These are phyloP conservation scores for Fusarium oxysporum DNA, from an alignment of 2,329 filamentous ascomycete genomes.

Conservation along the genomic window DNA sequence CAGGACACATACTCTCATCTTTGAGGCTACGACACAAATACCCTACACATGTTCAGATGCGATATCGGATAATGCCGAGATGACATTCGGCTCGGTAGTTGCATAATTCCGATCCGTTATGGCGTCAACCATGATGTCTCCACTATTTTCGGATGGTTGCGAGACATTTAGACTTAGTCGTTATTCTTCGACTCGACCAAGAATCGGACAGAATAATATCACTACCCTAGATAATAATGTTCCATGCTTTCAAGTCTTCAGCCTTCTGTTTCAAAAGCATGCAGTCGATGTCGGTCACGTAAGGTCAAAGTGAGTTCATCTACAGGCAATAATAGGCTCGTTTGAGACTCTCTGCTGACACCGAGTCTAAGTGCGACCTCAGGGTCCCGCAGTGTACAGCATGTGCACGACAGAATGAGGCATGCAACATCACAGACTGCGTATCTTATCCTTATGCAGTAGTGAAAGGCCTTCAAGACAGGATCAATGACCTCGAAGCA, in stretches of 20 bases:
- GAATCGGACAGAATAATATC: rapidly evolving
- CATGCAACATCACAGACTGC: background rate
- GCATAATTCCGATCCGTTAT: constrained; percentile 1
- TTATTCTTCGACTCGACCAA: rapidly evolving
- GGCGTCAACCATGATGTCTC: background rate
- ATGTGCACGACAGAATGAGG: background rate
- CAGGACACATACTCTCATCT: no score
- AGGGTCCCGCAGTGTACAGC: constrained; percentile 1
- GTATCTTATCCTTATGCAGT: background rate
- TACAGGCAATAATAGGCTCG: rapidly evolving
- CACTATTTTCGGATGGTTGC: background rate
- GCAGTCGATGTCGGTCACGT: background rate
- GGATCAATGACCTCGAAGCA: constrained; percentile 1
- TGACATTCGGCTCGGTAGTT: background rate
- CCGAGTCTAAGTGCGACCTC: constrained; percentile 3
- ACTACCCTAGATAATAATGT: background rate
- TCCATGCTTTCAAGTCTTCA: background rate
- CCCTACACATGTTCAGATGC: no score
- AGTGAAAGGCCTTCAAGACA: background rate
- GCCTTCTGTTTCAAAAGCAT: background rate
- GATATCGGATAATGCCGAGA: background rate
- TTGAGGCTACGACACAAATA: no score
- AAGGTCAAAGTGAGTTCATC: background rate
- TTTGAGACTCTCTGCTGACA: background rate
- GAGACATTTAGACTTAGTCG: background rate